Base-by-base conservation (phyloP, 2,329 filamentous ascomycete species). In the Geoglossum cookeanum region DNA sequence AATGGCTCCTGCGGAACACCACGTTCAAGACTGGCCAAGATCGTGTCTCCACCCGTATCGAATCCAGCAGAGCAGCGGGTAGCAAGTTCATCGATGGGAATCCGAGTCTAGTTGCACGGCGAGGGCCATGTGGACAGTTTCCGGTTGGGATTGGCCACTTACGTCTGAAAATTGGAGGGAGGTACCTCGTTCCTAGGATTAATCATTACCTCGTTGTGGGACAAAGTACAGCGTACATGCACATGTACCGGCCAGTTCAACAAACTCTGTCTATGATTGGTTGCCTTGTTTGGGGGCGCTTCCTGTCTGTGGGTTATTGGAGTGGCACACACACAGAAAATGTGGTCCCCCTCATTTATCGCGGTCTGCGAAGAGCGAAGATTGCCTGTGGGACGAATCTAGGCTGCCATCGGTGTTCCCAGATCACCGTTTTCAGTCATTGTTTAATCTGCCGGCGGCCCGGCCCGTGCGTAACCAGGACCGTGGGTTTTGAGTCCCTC, bases 391-490 rank as follows among this genome's bases (percentile, higher is more conserved):
- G 30, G 30, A 53, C 49, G 22, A 35, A 53, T 53, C 49, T 53
- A 53, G 49, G 49, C 49, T 53, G 49, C 49, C 49, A 53, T 37
- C 33, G 22, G 30, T 37, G 15, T 22, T 32, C 49, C 49, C 49
- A 53, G 49, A 53, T 53, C 48, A 53, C 49, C 49, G 49, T 53
- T 53, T 53, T 37, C 49, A 53, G 11, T 53, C 49, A 53, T 15
- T 37, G 30, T 53, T 53, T 53, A 53, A 53, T 53, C 49, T 32
- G 49, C 29, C 49, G 49, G 49, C 49, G 49, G 49, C 49, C 49
- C 49, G 49, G 30, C 49, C 49, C 49, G 49, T 53, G 49, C 6
- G 49, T 53, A 37, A 53, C 49, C 49, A n/a, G 30, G 48, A 52
- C 48, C 5, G 48, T 52, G 48, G 48, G 29, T 33, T 33, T 33